These are phyloP conservation scores for barley (Hordeum vulgare) DNA, from an alignment of 176 grass and related monocot genomes.

Conservation along the genomic window DNA sequence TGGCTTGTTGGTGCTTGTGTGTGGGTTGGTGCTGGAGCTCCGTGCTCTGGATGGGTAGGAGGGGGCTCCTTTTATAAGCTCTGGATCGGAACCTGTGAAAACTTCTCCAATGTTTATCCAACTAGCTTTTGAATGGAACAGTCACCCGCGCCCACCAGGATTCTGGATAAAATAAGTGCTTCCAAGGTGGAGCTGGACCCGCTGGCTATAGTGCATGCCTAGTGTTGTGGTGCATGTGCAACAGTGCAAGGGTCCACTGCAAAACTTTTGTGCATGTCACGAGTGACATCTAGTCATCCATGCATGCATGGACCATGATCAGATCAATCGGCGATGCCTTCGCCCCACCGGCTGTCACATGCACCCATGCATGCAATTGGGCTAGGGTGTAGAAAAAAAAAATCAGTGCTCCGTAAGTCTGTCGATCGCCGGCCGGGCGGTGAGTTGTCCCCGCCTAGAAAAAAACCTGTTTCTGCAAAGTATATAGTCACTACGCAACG, in stretches of 20 bases:
- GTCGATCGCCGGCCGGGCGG: too few relatives aligned
- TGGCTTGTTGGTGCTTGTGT: neutral
- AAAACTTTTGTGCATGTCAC: constrained; percentile 14
- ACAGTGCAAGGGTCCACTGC: constrained; percentile 12
- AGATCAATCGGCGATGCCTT: neutral
- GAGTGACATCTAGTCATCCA: constrained; percentile 25
- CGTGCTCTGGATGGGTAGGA: constrained; percentile 21
- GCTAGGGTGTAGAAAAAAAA: neutral
- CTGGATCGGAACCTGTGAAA: neutral
- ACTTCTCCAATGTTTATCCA: constrained; percentile 23
- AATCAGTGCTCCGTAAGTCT: neutral
- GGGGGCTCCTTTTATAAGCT: constrained; percentile 55
- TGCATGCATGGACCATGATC: constrained; percentile 12
- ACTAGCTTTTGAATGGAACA: constrained; percentile 41
- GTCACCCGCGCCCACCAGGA: constrained; percentile 33
- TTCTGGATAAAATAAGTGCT: constrained; percentile 13
- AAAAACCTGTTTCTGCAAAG: neutral
- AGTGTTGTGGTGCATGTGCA: constrained; percentile 31
- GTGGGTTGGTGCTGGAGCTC: constrained; percentile 13
- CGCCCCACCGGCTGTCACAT: neutral
- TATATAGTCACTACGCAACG: neutral
- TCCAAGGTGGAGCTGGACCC: constrained; percentile 11
- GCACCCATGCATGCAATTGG: neutral
- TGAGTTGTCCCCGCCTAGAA: too few relatives aligned
- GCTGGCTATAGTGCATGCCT: neutral